Conservation (phyloP, 164 flowering plant species). For the Amborella trichopoda region DNA sequence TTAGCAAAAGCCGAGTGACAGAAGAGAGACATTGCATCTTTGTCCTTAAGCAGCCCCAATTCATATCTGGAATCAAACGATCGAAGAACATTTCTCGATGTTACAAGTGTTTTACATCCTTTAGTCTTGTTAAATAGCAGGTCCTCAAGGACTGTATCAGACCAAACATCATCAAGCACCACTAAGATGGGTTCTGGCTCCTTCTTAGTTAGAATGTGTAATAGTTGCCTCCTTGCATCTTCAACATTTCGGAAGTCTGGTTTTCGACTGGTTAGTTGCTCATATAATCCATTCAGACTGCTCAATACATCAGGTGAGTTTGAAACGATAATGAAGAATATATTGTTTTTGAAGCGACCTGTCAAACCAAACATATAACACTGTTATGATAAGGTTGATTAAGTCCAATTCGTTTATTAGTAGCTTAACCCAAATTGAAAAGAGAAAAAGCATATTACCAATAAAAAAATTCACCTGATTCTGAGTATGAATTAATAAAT, state of each 20-base stretch:
- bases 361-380: too few relatives aligned
- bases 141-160: constrained; percentile 33
- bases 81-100: constrained; percentile 26
- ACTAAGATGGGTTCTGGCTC: constrained; percentile 19
- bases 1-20: background rate
- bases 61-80: constrained; percentile 14
- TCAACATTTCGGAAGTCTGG: background rate
- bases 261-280: background rate
- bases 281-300: background rate
- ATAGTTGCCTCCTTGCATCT: background rate
- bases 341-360: background rate
- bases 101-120: constrained; percentile 64
- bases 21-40: constrained; percentile 1
- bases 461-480: too few relatives aligned
- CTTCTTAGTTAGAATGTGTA: background rate
- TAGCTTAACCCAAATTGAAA: too few relatives aligned
- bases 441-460: too few relatives aligned
- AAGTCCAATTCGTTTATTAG: too few relatives aligned
- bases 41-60: constrained; percentile 40
- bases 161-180: constrained; percentile 70
- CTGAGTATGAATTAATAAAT: too few relatives aligned
- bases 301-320: constrained; percentile 1
- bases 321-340: background rate
- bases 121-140: constrained; percentile 38
- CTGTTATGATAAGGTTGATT: too few relatives aligned